A percentile compares a stretch with the other conserved stretches of the same genome.
Conservation (phyloP, 148 eudicot genomes). For the Camellia lanceoleosa region DNA sequence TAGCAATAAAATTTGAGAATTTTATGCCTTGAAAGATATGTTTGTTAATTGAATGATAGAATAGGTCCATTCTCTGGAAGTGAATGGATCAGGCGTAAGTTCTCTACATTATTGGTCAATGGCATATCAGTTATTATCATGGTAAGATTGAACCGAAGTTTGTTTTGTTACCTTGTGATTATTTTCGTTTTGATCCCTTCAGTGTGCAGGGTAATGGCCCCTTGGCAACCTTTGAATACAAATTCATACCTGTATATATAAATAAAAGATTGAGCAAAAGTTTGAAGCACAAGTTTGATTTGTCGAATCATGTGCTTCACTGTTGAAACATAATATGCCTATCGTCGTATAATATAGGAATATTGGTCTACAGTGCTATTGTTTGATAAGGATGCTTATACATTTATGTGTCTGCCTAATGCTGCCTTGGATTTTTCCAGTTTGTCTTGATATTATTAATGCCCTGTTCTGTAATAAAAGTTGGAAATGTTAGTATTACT, state of each 20-base stretch:
- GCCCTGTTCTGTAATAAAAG: neutral
- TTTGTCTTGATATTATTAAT: neutral
- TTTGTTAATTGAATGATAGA: neutral
- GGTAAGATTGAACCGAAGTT: neutral
- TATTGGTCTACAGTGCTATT: neutral
- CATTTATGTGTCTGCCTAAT: neutral
- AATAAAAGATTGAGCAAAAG: neutral
- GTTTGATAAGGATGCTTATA: neutral
- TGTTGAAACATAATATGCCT: neutral
- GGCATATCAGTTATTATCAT: neutral
- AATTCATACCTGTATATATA: too few species aligned
- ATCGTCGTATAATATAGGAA: neutral
- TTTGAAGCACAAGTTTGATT: neutral
- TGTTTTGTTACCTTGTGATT: too few species aligned
- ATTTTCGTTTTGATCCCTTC: too few species aligned
- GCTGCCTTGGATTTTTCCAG: conserved; percentile 7
- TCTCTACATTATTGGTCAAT: neutral
- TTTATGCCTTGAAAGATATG: neutral
- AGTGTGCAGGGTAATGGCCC: too few species aligned
- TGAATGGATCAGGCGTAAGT: neutral
- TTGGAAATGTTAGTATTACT: neutral
- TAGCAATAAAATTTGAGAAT: neutral
- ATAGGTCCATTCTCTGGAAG: neutral
- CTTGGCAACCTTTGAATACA: too few species aligned
- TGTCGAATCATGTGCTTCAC: neutral